A percentile compares a stretch with the other conserved stretches of the same genome.
These are phyloP conservation scores for Dorcoceras hygrometricum DNA, from an alignment of 257 asterid genomes.

Conservation along the genomic window DNA sequence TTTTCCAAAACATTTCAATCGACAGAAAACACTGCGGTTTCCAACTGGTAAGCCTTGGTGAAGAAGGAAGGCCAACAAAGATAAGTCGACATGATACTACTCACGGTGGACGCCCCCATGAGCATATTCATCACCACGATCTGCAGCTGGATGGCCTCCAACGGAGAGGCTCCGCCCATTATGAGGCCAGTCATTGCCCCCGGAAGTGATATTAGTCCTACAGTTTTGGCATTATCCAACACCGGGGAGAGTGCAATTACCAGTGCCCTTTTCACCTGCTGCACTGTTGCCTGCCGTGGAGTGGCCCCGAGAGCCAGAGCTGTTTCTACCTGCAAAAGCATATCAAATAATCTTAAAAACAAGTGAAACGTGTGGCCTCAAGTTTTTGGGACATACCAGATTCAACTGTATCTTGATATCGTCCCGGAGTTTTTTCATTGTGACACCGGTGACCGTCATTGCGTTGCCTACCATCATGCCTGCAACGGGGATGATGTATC, in stretches of 20 bases:
- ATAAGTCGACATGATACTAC: constrained; percentile 82
- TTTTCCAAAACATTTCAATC: constrained; percentile 44
- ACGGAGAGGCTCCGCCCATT: constrained; percentile 97
- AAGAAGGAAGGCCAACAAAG: constrained; percentile 91
- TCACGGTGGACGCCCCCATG: constrained; percentile 75
- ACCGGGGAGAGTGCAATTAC: constrained; percentile 85
- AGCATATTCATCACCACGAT: constrained; percentile 92
- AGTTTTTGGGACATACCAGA: constrained; percentile 36
- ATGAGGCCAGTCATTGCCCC: constrained; percentile 98
- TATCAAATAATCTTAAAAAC: neutral
- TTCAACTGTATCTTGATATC: constrained; percentile 77
- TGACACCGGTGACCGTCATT: constrained; percentile 92
- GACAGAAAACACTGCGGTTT: constrained; percentile 52
- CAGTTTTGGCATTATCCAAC: constrained; percentile 86
- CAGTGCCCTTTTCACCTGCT: constrained; percentile 84
- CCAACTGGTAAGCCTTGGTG: constrained; percentile 82
- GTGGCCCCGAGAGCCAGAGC: constrained; percentile 94
- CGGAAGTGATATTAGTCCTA: constrained; percentile 82
- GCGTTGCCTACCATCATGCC: constrained; percentile 98
- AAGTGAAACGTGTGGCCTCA: too few relatives aligned
- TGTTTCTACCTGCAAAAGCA: constrained; percentile 65
- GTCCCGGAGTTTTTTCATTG: constrained; percentile 87
- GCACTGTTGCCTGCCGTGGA: constrained; percentile 78
- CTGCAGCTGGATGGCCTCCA: constrained; percentile 85
- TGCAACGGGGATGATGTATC: constrained; percentile 80